Conservation (phyloP, 1,139 yeast species). For the Pichia terricola region DNA sequence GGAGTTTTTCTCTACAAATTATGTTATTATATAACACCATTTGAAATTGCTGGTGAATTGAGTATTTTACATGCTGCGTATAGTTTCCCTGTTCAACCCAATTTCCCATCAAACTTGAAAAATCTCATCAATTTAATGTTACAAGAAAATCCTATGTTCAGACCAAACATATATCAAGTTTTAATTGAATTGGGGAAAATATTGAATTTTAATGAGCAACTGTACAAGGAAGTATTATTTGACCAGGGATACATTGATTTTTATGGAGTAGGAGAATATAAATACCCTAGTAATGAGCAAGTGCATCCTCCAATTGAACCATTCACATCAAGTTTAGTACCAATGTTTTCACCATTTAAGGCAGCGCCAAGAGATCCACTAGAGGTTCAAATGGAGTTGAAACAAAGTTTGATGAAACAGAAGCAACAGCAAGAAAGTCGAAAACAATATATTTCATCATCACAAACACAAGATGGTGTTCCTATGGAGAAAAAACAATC, state of each 20-base stretch:
- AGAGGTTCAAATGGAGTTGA: slow-evolving; percentile 14
- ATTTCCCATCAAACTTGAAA: slow-evolving; percentile 41
- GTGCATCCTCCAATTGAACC: slow-evolving; percentile 22
- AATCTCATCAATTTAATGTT: slow-evolving; percentile 53
- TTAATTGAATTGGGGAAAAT: slow-evolving; percentile 38
- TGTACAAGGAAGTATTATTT: not conserved
- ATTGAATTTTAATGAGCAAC: slow-evolving; percentile 29
- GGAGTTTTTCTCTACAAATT: slow-evolving; percentile 71
- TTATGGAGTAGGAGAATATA: slow-evolving; percentile 24
- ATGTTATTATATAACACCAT: slow-evolving; percentile 76
- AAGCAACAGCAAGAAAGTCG: slow-evolving; percentile 14
- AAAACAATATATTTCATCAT: slow-evolving; percentile 2
- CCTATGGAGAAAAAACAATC: not conserved
- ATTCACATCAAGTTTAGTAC: slow-evolving; percentile 22
- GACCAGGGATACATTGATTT: slow-evolving; percentile 22
- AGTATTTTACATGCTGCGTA: slow-evolving; percentile 58
- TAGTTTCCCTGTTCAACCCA: slow-evolving; percentile 42
- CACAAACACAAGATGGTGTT: not conserved
- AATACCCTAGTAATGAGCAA: slow-evolving; percentile 20
- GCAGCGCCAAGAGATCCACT: slow-evolving; percentile 17
- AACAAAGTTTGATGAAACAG: slow-evolving; percentile 1
- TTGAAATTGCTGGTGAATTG: slow-evolving; percentile 63
- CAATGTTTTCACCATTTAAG: slow-evolving; percentile 23
- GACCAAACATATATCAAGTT: slow-evolving; percentile 86
- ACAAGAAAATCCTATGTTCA: slow-evolving; percentile 59